Conservation (phyloP, 768 basidiomycete genomes). For the Ramaria sp. region DNA sequence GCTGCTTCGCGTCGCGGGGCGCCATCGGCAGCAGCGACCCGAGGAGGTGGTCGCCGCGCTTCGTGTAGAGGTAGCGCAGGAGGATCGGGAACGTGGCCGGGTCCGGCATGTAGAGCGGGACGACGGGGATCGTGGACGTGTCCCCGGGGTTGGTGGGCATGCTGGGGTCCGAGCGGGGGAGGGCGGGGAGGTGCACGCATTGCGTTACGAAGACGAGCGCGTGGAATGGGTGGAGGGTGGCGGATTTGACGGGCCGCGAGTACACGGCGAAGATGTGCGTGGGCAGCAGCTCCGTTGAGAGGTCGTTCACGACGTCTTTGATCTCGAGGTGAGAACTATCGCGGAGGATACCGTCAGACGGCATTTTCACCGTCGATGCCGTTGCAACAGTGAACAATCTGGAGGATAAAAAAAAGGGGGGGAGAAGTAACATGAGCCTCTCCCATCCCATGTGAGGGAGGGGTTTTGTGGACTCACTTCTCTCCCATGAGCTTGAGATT, state of each 20-base stretch:
- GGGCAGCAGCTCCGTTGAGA: constrained; percentile 6
- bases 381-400: constrained; percentile 2
- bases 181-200: constrained; percentile 7
- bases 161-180: constrained; percentile 9
- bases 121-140: constrained; percentile 13
- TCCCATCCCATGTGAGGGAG: too few relatives aligned
- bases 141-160: constrained; percentile 2
- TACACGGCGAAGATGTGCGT: constrained; percentile 15
- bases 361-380: background rate
- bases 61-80: constrained; percentile 16
- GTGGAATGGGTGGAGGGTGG: constrained; percentile 16
- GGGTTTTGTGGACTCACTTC: too few relatives aligned
- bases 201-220: constrained; percentile 14
- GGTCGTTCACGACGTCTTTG: constrained; percentile 18
- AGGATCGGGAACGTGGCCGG: constrained; percentile 15
- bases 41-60: constrained; percentile 11
- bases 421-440: too few relatives aligned
- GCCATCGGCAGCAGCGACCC: constrained; percentile 17
- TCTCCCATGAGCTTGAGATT: too few relatives aligned
- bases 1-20: constrained; percentile 20
- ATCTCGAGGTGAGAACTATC: constrained; percentile 21
- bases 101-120: constrained; percentile 14
- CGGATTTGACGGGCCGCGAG: constrained; percentile 2
- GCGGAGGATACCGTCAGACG: too few relatives aligned
- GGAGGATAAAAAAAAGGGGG: too few relatives aligned